Evolutionary conservation across 176 grass and related monocot species (phyloP).

Genomic region (Sorghum bicolor): DNA sequence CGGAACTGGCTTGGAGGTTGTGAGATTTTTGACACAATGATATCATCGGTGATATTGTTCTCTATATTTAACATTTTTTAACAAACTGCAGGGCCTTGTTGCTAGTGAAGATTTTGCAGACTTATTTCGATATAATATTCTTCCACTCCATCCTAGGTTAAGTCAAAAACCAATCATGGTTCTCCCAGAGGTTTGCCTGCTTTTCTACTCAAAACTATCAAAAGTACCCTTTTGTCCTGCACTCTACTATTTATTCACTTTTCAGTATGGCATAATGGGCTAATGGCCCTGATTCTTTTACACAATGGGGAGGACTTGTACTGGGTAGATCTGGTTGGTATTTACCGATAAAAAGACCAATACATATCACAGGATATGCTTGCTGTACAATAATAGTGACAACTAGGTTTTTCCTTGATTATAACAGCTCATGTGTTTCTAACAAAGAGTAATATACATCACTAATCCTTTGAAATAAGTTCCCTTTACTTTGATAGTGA

Average conservation of each 20-base stretch:
- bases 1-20: conserved; percentile 62
- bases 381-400: conserved; percentile 10
- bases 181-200: conserved; percentile 68
- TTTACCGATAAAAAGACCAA: conserved; percentile 3
- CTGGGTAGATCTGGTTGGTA: neutral
- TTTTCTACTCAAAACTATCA: conserved; percentile 19
- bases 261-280: conserved; percentile 11
- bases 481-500: neutral
- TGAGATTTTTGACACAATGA: conserved; percentile 10
- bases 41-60: conserved; percentile 8
- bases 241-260: conserved; percentile 1
- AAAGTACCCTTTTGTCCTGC: neutral
- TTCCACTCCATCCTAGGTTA: conserved; percentile 69
- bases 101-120: conserved; percentile 58
- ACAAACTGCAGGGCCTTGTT: conserved; percentile 44
- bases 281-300: neutral
- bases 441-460: neutral
- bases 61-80: conserved; percentile 26
- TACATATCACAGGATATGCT: neutral
- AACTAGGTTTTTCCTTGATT: conserved; percentile 1
- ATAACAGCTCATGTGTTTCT: neutral
- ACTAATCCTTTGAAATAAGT: neutral
- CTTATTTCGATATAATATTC: conserved; percentile 76
- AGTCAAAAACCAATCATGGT: conserved; percentile 80
- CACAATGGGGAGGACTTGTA: neutral